Base-by-base conservation (phyloP, 208 protist genomes). In the Trypanosomatidae sp. region DNA sequence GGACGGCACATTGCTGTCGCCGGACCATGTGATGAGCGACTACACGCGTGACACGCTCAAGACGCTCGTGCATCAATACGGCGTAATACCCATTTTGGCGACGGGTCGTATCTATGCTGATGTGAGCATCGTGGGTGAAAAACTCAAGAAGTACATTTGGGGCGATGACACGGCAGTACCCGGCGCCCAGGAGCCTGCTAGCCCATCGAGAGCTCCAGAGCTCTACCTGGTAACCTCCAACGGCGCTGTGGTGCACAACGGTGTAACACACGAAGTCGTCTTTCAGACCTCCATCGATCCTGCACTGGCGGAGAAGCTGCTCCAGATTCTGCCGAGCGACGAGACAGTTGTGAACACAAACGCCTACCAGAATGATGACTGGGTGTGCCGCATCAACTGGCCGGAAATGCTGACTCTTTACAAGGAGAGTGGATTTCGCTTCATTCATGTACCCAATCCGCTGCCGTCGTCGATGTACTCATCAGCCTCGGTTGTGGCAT, bases 201-300 rank as follows among this genome's bases (percentile, higher is more conserved):
- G 19, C 17, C 49, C 28, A 22, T 39, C 74, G 25, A 62, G 33
- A 5, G 25, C 76, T 1, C 76, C 76, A n/a, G 56, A 2, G n/a
- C 59, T 80, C 49, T 92, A 85, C 65, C 56, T 92, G 8, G 36
- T 89, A 28, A 89, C 85, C 43, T 87, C 83, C 36, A 92, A 92
- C 70, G 88, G 88, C 13, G 82, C 85, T 22, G 68, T 84, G 17
- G 82, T 76, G 8, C 85, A 90, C 76, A 79, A 92, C 74, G 81
- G 77, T 19, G 44, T 82, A 9, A 89, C 76, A 0, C 59, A 74
- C 36, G 73, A 81, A 62, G 19, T 81, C 0, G 70, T 88, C 0
- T 72, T 66, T 41, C 60, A 80, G 36, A 53, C 39, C 19, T 81
- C 59, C 28, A 36, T 91, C 22, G 74, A 81, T 44, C 74, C 80